A percentile compares a stretch with the other conserved stretches of the same genome.
Conservation (phyloP, 352 stramenopile genomes). For the Pythium dissotocum region DNA sequence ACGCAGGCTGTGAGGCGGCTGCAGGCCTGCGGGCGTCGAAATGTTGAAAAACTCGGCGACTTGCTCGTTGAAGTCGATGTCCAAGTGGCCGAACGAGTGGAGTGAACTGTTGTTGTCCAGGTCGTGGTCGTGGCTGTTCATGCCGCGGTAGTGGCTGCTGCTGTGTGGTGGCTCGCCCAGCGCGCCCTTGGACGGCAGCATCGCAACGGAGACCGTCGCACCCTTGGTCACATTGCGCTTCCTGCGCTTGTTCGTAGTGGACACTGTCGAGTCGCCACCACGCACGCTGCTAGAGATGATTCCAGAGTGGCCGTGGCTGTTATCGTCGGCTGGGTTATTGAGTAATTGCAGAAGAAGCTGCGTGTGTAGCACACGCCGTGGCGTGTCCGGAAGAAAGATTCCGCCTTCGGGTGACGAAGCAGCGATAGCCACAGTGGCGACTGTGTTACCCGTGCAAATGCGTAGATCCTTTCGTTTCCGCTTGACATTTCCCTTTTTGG, state of each 20-base stretch:
- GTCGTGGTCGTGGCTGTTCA: conserved; percentile 35
- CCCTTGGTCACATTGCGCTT: conserved; percentile 41
- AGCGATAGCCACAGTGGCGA: background rate
- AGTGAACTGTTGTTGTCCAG: conserved; percentile 55
- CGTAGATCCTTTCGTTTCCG: conserved; percentile 84
- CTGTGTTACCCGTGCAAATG: conserved; percentile 55
- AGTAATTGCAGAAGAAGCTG: conserved; percentile 80
- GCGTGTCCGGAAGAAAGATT: conserved; percentile 81
- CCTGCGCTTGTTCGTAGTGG: conserved; percentile 47
- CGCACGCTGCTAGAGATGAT: background rate
- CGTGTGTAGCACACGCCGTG: conserved; percentile 72
- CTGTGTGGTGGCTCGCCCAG: conserved; percentile 25
- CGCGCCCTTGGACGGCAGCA: conserved; percentile 34
- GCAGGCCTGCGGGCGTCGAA: conserved; percentile 57
- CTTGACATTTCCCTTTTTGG: conserved; percentile 70
- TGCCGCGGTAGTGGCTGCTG: background rate
- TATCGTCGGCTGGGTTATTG: conserved; percentile 50
- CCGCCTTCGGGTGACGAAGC: conserved; percentile 40
- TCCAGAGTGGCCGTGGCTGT: background rate
- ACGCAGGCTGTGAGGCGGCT: conserved; percentile 67
- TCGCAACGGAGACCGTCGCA: conserved; percentile 29
- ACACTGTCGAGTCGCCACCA: background rate
- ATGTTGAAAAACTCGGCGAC: conserved; percentile 84
- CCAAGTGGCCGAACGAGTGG: conserved; percentile 80
- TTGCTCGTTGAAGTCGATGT: conserved; percentile 89